phyloP scores from a whole-genome alignment of 352 stramenopile species.

The Pythium pectinolyticum region DNA sequence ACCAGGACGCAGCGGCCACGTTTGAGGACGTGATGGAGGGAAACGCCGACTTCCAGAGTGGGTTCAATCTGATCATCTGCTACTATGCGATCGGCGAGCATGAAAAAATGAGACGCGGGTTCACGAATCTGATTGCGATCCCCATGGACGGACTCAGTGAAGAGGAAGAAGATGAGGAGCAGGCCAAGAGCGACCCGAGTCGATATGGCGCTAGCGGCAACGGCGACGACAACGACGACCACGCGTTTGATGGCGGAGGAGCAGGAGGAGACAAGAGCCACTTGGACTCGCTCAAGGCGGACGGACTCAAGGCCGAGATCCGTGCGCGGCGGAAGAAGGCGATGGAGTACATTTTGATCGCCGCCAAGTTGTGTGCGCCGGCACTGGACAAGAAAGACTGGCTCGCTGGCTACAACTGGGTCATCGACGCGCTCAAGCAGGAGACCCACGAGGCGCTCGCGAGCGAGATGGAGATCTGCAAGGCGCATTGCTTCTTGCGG shows the following conservation, averaged over 20 bases:
- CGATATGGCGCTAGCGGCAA: conserved; percentile 36
- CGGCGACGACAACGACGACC: conserved; percentile 40
- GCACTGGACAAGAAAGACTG: conserved; percentile 92
- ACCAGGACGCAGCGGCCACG: conserved; percentile 92
- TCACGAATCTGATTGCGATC: conserved; percentile 91
- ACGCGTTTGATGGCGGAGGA: too few relatives aligned
- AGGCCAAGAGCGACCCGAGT: conserved; percentile 33
- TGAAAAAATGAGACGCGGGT: conserved; percentile 92
- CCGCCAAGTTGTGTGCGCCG: conserved; percentile 92
- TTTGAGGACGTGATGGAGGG: conserved; percentile 95
- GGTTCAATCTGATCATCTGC: conserved; percentile 97
- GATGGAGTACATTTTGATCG: conserved; percentile 92
- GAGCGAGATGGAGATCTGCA: conserved; percentile 90
- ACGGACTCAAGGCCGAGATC: conserved; percentile 81
- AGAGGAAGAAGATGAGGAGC: conserved; percentile 85
- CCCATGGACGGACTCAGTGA: conserved; percentile 86
- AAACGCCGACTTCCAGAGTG: conserved; percentile 93
- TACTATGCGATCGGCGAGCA: conserved; percentile 96
- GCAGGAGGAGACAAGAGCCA: too few relatives aligned
- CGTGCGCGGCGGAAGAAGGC: conserved; percentile 73
- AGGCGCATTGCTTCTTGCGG: conserved; percentile 88
- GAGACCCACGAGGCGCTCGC: conserved; percentile 89
- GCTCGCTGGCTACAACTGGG: conserved; percentile 92
- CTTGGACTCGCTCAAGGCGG: conserved; percentile 60
- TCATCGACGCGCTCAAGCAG: conserved; percentile 92